A percentile compares a stretch with the other conserved stretches of the same genome.
These are phyloP conservation scores for Paramecium biaurelia DNA, from an alignment of 73 alveolate species.

Conservation along the genomic window DNA sequence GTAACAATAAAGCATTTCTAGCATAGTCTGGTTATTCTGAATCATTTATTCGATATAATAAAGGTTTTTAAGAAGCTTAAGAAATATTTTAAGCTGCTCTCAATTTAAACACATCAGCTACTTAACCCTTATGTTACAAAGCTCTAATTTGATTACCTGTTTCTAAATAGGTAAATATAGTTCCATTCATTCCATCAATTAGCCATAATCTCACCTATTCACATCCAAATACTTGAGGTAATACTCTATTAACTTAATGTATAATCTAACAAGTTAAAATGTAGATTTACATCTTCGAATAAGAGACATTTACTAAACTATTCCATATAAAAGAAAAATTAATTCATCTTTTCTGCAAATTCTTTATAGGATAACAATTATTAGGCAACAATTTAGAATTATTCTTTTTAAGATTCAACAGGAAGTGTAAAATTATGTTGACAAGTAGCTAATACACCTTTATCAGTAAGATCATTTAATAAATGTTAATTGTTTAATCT, in stretches of 20 bases:
- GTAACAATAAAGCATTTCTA: constrained; percentile 10
- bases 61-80: neutral
- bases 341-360: constrained; percentile 26
- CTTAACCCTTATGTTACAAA: constrained; percentile 32
- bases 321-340: constrained; percentile 18
- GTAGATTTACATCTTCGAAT: neutral
- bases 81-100: constrained; percentile 19
- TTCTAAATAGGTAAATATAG: constrained; percentile 33
- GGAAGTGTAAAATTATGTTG: constrained; percentile 12
- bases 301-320: neutral
- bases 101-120: constrained; percentile 34
- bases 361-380: constrained; percentile 33
- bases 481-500: constrained; percentile 39
- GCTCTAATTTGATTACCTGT: constrained; percentile 7
- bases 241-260: neutral
- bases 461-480: constrained; percentile 37
- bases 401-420: constrained; percentile 11
- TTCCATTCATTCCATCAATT: constrained; percentile 55
- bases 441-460: constrained; percentile 11
- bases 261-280: neutral
- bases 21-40: constrained; percentile 20
- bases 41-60: neutral
- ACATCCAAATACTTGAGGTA: constrained; percentile 25
- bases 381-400: neutral
- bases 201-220: constrained; percentile 26